Conservation (phyloP, 768 basidiomycete species). For the Tricholoma hemisulphureum region DNA sequence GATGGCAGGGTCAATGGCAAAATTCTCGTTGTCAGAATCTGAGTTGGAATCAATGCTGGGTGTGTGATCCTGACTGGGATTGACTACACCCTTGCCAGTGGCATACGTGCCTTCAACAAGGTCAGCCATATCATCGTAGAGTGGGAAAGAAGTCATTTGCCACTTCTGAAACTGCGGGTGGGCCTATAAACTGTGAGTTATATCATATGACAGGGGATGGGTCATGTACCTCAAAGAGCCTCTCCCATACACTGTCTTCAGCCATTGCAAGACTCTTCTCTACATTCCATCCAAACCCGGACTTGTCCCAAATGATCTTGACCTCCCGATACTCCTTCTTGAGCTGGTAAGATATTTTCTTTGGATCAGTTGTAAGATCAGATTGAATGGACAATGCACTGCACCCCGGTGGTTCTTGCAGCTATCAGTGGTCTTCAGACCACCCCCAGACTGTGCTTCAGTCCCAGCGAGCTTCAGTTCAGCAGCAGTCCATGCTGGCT, state of each 20-base stretch:
- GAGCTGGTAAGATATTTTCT: constrained; percentile 15
- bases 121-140: constrained; percentile 18
- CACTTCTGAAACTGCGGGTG: constrained; percentile 18
- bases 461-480: constrained; percentile 14
- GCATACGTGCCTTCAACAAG: constrained; percentile 15
- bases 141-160: constrained; percentile 21
- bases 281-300: constrained; percentile 31
- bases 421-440: constrained; percentile 10
- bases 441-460: constrained; percentile 11
- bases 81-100: constrained; percentile 11
- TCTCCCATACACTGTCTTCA: constrained; percentile 24
- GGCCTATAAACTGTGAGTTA: constrained; percentile 6
- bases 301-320: constrained; percentile 15
- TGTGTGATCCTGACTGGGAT: constrained; percentile 5
- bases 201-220: not conserved
- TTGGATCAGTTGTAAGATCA: not conserved
- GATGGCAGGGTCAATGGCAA: not conserved
- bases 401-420: constrained; percentile 15
- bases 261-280: constrained; percentile 23
- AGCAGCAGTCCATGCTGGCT: constrained; percentile 14
- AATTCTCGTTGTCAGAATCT: not conserved
- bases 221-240: constrained; percentile 14
- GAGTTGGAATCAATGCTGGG: not conserved
- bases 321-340: constrained; percentile 22
- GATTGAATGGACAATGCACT: constrained; percentile 8